Conservation (phyloP, 176 grass and related monocot species). For the Paspalum notatum region DNA sequence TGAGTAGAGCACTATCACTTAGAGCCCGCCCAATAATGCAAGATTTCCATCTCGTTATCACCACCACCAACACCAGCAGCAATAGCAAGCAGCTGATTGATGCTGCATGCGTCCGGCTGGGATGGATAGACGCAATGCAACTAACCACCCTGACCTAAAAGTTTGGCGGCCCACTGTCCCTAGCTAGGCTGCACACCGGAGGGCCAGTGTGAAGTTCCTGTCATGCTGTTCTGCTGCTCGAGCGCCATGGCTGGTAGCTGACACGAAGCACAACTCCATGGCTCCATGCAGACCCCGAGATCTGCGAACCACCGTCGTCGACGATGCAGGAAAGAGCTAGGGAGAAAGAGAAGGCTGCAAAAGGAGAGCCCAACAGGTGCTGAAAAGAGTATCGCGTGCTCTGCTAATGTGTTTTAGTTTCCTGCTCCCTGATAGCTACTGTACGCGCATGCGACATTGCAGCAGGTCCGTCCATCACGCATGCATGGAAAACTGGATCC, state of each 20-base stretch:
- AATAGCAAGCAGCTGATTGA: background rate
- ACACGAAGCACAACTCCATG: background rate
- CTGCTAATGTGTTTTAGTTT: background rate
- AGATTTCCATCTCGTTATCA: background rate
- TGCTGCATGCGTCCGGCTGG: background rate
- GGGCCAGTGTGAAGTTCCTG: slow-evolving; percentile 17
- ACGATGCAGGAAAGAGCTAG: no score
- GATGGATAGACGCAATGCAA: background rate
- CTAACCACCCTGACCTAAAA: background rate
- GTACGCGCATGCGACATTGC: background rate
- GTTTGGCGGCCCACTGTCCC: slow-evolving; percentile 14
- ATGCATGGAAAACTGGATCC: background rate
- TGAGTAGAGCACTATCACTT: slow-evolving; percentile 18
- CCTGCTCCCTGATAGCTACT: background rate
- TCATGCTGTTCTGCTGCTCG: background rate
- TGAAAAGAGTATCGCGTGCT: background rate
- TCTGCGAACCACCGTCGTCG: background rate
- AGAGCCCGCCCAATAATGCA: background rate
- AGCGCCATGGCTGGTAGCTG: background rate
- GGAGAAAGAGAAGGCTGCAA: background rate
- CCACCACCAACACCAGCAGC: background rate
- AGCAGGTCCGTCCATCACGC: background rate
- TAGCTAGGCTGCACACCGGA: background rate
- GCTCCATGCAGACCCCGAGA: background rate
- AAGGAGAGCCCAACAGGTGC: background rate